Conservation (phyloP, 2,329 filamentous ascomycete species). For the Colletotrichum agaves region DNA sequence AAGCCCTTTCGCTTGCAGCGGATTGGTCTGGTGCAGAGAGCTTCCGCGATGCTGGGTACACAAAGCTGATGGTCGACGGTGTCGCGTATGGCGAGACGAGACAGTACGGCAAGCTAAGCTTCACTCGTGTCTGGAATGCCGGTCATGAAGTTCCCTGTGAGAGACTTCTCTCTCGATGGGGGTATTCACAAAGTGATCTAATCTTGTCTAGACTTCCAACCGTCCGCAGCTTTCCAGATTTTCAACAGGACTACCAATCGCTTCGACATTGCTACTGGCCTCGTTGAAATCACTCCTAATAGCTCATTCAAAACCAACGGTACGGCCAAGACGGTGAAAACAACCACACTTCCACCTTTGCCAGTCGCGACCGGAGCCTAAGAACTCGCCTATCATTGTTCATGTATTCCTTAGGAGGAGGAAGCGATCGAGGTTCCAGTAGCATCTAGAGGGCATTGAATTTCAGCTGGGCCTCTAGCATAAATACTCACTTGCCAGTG, state of each 20-base stretch:
- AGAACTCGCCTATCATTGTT: not conserved
- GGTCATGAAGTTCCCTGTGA: constrained; percentile 52
- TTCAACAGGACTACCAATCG: constrained; percentile 62
- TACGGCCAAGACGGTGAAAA: constrained; percentile 13
- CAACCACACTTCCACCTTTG: not conserved
- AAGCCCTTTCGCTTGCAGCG: constrained; percentile 63
- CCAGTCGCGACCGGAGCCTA: not conserved
- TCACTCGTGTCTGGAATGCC: constrained; percentile 65
- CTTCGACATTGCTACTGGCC: constrained; percentile 58
- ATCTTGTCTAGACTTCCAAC: constrained; percentile 55
- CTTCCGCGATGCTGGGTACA: constrained; percentile 73
- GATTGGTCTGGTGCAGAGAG: constrained; percentile 66
- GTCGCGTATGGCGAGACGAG: constrained; percentile 72
- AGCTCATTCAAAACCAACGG: constrained; percentile 18
- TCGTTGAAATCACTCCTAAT: constrained; percentile 35
- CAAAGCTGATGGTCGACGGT: constrained; percentile 68
- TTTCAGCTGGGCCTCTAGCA: no score
- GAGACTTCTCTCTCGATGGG: accelerated
- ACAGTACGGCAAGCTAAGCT: constrained; percentile 72
- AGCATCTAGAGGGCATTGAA: no score
- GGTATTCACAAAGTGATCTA: constrained; percentile 29
- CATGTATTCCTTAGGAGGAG: no score
- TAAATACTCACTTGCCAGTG: no score
- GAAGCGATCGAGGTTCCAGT: no score
- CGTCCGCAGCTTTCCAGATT: constrained; percentile 55